Evolutionary conservation across 257 asterid genomes (phyloP).

Genomic region (Fraxinus quadrangulata): DNA sequence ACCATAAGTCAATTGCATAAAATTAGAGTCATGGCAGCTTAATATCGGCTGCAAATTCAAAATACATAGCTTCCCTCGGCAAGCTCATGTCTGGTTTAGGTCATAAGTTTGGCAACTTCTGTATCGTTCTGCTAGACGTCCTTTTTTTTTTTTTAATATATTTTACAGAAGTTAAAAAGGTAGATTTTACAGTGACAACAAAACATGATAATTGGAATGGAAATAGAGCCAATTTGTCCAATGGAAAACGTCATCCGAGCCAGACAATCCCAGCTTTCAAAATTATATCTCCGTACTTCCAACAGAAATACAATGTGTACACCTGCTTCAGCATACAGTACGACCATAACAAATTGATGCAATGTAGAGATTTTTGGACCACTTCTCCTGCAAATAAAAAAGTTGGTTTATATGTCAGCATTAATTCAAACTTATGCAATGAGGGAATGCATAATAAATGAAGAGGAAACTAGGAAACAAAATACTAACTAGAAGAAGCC

Average conservation of each 20-base stretch:
- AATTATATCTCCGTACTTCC: conserved; percentile 5
- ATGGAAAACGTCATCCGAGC: conserved; percentile 2
- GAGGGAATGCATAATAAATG: conserved; percentile 54
- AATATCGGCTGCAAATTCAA: not conserved
- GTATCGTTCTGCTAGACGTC: not conserved
- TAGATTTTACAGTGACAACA: not conserved
- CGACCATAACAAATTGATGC: conserved; percentile 68
- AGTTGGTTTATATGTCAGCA: not conserved
- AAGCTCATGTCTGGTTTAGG: not conserved
- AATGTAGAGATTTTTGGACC: conserved; percentile 70
- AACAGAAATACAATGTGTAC: conserved; percentile 25
- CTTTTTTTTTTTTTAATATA: not conserved
- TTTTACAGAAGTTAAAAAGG: not conserved
- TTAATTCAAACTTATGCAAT: not conserved
- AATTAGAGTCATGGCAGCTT: not conserved
- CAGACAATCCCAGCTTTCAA: conserved; percentile 25
- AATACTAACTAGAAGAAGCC: not conserved
- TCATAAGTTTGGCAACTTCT: not conserved
- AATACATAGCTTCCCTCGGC: not conserved
- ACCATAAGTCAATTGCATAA: not conserved
- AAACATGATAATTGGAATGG: not conserved
- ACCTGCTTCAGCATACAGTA: conserved; percentile 55
- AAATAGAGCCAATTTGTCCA: not conserved
- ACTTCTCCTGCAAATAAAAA: conserved; percentile 52
- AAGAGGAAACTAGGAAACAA: conserved; percentile 36